Conservation (phyloP, 768 basidiomycete species). For the Termitomyces sp. region DNA sequence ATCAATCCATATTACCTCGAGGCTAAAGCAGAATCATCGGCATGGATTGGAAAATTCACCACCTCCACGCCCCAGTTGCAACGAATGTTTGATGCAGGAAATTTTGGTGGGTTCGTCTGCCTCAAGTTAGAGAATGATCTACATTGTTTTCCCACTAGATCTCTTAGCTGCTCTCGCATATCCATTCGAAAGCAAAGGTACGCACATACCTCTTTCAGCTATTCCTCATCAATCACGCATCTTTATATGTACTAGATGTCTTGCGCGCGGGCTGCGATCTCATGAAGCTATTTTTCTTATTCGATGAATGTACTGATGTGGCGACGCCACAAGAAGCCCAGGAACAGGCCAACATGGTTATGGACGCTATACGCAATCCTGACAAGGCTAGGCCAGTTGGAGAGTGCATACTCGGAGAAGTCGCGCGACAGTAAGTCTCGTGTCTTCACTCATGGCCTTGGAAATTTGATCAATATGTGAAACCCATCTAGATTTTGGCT, state of each 20-base stretch:
- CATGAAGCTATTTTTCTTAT: neutral
- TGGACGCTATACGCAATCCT: neutral
- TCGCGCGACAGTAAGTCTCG: neutral
- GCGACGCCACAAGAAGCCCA: neutral
- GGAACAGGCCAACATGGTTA: neutral
- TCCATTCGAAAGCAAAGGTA: slow-evolving; percentile 29
- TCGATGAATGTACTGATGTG: neutral
- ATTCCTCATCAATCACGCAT: neutral
- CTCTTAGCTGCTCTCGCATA: slow-evolving; percentile 35
- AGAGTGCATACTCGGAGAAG: neutral
- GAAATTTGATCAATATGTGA: neutral
- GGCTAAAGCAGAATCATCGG: slow-evolving; percentile 16
- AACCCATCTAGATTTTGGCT: neutral
- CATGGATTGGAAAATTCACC: slow-evolving; percentile 24
- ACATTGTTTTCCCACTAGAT: slow-evolving; percentile 17
- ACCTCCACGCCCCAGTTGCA: slow-evolving; percentile 30
- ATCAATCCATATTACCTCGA: slow-evolving; percentile 33
- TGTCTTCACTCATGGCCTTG: too few relatives aligned
- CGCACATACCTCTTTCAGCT: neutral
- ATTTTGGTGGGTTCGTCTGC: neutral
- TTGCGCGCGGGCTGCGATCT: neutral
- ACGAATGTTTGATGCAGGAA: slow-evolving; percentile 27
- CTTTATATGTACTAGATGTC: too few relatives aligned
- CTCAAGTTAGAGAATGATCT: neutral
- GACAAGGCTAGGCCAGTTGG: neutral